phyloP scores from a whole-genome alignment of 768 basidiomycete species.

The Lentinula edodes region DNA sequence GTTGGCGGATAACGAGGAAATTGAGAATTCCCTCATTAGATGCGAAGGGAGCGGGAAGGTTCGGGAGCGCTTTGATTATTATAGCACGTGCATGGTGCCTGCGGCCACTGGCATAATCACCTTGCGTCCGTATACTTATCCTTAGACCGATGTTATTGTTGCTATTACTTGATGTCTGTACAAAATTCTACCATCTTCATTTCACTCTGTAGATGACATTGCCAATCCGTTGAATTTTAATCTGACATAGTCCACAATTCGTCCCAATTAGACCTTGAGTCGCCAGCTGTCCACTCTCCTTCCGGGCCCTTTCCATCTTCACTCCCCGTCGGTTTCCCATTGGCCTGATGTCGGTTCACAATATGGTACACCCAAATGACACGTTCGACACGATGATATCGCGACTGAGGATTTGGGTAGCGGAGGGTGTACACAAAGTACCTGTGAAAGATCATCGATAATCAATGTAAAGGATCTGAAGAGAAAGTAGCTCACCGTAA shows the following conservation, averaged over 20 bases:
- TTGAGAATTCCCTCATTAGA: neutral
- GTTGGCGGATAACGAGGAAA: neutral
- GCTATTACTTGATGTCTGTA: no score
- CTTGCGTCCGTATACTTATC: no score
- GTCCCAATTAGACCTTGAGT: neutral
- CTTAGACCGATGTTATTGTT: no score
- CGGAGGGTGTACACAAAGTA: neutral
- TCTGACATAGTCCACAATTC: neutral
- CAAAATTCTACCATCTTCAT: no score
- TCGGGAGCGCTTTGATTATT: neutral
- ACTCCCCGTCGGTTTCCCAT: neutral
- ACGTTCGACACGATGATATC: neutral
- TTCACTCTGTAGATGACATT: no score
- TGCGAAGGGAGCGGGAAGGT: neutral
- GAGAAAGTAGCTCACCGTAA: neutral
- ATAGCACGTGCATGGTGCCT: neutral
- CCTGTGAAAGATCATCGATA: neutral
- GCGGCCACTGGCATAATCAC: no score
- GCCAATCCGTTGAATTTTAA: neutral
- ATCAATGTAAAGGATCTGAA: neutral
- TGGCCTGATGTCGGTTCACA: neutral
- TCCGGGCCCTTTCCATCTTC: neutral
- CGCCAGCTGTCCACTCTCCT: neutral
- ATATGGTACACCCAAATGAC: neutral
- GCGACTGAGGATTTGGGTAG: neutral